A percentile compares a stretch with the other conserved stretches of the same genome.
phyloP scores from a whole-genome alignment of 2,329 filamentous ascomycete genomes.

The Sporothrix dimorphospora region DNA sequence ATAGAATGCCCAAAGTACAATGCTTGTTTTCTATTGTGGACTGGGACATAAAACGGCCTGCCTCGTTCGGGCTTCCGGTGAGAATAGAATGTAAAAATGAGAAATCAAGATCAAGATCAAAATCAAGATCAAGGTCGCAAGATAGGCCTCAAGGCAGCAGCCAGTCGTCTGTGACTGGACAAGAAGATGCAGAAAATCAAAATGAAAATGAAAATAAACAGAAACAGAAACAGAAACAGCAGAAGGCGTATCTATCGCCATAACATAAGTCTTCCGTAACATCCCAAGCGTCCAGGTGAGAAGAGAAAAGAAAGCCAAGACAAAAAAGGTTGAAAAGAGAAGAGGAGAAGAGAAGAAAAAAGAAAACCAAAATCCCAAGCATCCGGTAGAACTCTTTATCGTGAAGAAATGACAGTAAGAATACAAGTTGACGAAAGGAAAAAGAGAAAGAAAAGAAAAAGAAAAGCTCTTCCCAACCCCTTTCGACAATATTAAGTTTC shows the following conservation, averaged over 20 bases:
- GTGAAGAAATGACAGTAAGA: slow-evolving; percentile 11
- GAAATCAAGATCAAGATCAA: not conserved
- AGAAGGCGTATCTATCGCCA: not conserved
- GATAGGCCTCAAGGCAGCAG: not conserved
- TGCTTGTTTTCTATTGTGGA: not conserved
- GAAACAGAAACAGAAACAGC: not conserved
- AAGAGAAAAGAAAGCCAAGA: not conserved
- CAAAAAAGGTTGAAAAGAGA: not conserved
- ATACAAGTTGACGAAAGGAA: not conserved
- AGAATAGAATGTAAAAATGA: not conserved
- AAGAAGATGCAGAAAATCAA: not conserved
- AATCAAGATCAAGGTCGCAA: not conserved
- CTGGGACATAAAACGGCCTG: not conserved
- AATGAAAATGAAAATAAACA: not conserved
- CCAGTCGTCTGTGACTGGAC: not conserved
- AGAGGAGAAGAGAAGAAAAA: too few species aligned
- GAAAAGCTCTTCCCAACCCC: not conserved
- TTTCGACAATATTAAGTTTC: slow-evolving; percentile 7
- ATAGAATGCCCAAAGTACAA: not conserved
- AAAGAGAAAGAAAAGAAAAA: not conserved
- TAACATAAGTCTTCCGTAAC: slow-evolving; percentile 14
- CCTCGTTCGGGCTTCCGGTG: not conserved
- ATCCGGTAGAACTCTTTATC: not conserved
- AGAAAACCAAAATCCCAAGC: not conserved
- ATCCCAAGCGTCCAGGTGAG: not conserved